Conservation (phyloP, 2,329 filamentous ascomycete genomes). For the Alternaria sp. region DNA sequence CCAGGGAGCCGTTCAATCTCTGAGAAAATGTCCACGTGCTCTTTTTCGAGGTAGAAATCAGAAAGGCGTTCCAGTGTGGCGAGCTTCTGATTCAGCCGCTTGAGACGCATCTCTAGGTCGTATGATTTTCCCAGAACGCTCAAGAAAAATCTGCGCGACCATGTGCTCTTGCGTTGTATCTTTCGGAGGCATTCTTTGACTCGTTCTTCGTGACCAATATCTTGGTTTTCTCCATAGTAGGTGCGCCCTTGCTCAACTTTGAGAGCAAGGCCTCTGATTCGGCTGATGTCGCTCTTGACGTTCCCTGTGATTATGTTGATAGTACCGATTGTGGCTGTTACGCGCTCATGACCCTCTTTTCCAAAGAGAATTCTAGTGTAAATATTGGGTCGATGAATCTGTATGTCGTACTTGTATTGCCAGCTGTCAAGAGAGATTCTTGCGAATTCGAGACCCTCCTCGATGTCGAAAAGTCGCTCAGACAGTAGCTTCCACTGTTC, state of each 20-base stretch:
- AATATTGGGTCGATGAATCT: slow-evolving; percentile 24
- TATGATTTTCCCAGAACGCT: slow-evolving; percentile 29
- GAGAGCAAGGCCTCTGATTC: slow-evolving; percentile 29
- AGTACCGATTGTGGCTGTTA: slow-evolving; percentile 25
- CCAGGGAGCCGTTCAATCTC: slow-evolving; percentile 34
- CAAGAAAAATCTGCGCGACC: slow-evolving; percentile 31
- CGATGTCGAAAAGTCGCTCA: slow-evolving; percentile 34
- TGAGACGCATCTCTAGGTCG: slow-evolving; percentile 26
- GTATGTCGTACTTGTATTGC: slow-evolving; percentile 35
- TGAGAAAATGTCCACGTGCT: slow-evolving; percentile 35
- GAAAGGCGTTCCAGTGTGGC: slow-evolving; percentile 33
- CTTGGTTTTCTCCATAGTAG: slow-evolving; percentile 7
- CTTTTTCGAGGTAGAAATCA: slow-evolving; percentile 32
- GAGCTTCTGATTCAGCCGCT: slow-evolving; percentile 31
- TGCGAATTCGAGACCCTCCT: slow-evolving; percentile 27
- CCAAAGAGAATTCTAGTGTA: slow-evolving; percentile 37
- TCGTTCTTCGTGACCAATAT: slow-evolving; percentile 16
- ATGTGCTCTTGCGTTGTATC: slow-evolving; percentile 27
- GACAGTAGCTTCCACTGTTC: slow-evolving; percentile 29
- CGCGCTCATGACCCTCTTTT: slow-evolving; percentile 26
- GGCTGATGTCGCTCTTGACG: slow-evolving; percentile 26
- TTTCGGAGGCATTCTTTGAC: slow-evolving; percentile 30
- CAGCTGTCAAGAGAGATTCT: slow-evolving; percentile 33
- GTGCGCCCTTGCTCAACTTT: slow-evolving; percentile 11
- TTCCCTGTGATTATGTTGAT: slow-evolving; percentile 20